A percentile compares a stretch with the other conserved stretches of the same genome.
phyloP scores from a whole-genome alignment of 2,329 filamentous ascomycete genomes.

The Microdochium paspali region DNA sequence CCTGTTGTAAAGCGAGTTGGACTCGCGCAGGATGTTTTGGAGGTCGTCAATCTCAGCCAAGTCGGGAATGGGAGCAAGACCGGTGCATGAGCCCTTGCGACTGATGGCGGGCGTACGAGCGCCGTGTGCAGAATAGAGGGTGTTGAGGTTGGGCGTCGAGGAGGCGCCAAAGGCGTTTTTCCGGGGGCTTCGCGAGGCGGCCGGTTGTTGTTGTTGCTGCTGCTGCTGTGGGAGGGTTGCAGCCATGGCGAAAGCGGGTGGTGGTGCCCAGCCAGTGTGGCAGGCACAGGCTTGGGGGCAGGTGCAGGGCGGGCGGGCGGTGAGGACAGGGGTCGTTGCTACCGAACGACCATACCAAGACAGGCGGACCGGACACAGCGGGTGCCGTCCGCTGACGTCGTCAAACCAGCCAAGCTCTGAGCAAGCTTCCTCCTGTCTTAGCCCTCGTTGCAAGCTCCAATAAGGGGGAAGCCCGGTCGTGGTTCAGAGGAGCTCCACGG shows the following conservation, averaged over 20 bases:
- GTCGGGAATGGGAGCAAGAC: slow-evolving; percentile 58
- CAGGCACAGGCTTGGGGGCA: too few species aligned
- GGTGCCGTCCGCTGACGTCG: too few species aligned
- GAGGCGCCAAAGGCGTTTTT: slow-evolving; percentile 29
- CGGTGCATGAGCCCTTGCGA: slow-evolving; percentile 52
- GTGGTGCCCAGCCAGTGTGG: background rate
- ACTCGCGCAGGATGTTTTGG: slow-evolving; percentile 41
- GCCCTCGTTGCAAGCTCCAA: too few species aligned
- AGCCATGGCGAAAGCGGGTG: background rate
- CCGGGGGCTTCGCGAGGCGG: slow-evolving; percentile 29
- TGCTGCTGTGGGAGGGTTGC: slow-evolving; percentile 1
- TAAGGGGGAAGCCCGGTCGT: too few species aligned
- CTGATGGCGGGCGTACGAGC: slow-evolving; percentile 57
- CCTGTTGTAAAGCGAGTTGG: slow-evolving; percentile 21
- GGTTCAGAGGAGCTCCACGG: background rate
- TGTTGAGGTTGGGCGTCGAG: slow-evolving; percentile 51
- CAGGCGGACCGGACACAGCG: background rate
- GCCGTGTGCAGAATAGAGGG: slow-evolving; percentile 37
- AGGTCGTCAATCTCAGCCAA: slow-evolving; percentile 47
- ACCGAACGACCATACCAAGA: background rate
- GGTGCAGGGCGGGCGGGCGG: too few species aligned
- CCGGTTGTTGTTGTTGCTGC: slow-evolving; percentile 13
- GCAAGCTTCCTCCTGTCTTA: too few species aligned
- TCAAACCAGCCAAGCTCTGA: too few species aligned
- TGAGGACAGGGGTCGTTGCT: background rate